phyloP scores from a whole-genome alignment of 176 grass and related monocot species.

The Zea luxurians region DNA sequence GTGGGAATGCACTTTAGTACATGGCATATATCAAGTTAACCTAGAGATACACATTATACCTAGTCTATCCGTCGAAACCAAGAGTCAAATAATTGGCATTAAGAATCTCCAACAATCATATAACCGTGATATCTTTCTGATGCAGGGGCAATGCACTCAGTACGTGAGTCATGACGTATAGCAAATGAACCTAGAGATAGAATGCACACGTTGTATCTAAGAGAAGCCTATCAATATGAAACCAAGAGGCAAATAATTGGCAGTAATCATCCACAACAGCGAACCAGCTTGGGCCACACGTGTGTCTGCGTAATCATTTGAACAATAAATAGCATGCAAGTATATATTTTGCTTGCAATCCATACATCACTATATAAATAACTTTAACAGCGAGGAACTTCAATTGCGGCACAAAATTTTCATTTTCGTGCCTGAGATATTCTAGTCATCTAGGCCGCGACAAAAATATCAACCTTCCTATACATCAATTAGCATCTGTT shows the following conservation, averaged over 20 bases:
- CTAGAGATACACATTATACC: no score
- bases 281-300: not conserved
- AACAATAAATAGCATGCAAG: not conserved
- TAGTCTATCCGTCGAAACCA: no score
- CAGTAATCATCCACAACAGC: not conserved
- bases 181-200: not conserved
- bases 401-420: not conserved
- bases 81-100: not conserved
- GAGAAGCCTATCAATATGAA: not conserved
- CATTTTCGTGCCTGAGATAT: not conserved
- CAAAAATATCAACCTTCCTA: not conserved
- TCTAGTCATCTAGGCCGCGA: not conserved
- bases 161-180: not conserved
- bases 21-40: no score
- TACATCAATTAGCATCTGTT: conserved; percentile 3
- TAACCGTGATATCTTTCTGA: not conserved
- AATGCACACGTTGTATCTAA: not conserved
- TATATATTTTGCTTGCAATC: not conserved
- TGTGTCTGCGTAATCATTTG: not conserved
- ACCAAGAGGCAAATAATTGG: not conserved
- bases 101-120: not conserved
- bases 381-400: not conserved
- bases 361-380: not conserved
- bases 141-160: not conserved
- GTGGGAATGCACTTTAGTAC: no score